Conservation (phyloP, 257 asterid genomes). For the Jacaranda mimosifolia region DNA sequence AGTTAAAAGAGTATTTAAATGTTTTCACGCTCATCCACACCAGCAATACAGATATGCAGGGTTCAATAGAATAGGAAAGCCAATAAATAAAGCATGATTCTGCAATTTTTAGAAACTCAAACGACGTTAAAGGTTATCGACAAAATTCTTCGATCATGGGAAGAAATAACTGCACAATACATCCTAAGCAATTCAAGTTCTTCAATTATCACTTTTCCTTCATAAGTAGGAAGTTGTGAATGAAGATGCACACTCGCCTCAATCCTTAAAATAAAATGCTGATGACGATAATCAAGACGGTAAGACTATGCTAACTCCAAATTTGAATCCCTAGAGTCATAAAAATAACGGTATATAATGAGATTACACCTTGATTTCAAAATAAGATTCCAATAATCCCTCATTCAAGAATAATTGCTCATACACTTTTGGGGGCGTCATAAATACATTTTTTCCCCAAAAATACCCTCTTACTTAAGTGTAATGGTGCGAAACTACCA, state of each 20-base stretch:
- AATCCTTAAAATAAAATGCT: background rate
- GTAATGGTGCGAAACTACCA: background rate
- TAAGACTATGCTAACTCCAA: background rate
- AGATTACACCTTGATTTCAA: background rate
- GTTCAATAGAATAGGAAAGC: background rate
- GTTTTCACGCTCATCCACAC: background rate
- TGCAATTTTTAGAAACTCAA: background rate
- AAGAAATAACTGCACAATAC: background rate
- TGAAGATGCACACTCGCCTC: background rate
- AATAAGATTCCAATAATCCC: background rate
- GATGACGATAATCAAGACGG: background rate
- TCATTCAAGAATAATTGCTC: background rate
- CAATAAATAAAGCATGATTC: slow-evolving; percentile 2
- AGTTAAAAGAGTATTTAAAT: background rate
- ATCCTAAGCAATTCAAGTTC: background rate
- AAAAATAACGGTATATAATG: background rate
- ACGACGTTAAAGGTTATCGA: background rate
- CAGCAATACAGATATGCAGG: background rate
- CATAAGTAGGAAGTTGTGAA: background rate
- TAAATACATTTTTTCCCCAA: background rate
- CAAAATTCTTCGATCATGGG: background rate
- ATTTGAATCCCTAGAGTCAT: background rate
- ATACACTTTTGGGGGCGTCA: background rate
- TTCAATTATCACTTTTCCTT: background rate
- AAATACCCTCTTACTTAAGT: background rate